Percentiles rank a stretch among this genome's conserved stretches.
Evolutionary conservation across 148 eudicot species (phyloP).

Genomic region (Chenopodium quinoa): DNA sequence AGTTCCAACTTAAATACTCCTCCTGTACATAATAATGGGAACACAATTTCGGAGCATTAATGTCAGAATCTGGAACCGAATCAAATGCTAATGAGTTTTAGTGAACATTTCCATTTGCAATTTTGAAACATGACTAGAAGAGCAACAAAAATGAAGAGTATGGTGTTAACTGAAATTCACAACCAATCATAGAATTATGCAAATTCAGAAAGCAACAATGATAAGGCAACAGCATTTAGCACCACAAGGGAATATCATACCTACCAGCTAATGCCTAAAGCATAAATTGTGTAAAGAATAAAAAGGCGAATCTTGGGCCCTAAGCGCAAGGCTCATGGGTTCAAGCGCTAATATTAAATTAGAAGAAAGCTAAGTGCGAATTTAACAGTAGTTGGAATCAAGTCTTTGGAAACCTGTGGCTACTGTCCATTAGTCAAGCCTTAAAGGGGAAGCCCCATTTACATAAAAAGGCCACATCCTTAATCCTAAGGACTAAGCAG

Average conservation of each 20-base stretch:
- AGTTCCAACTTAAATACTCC: conserved; percentile 97
- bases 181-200: not conserved
- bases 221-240: not conserved
- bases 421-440: not conserved
- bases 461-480: not conserved
- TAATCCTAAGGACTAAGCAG: not conserved
- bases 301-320: too few species aligned
- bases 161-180: not conserved
- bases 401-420: not conserved
- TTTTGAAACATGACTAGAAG: not conserved
- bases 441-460: not conserved
- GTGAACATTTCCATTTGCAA: not conserved
- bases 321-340: too few species aligned
- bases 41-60: not conserved
- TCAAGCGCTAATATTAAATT: too few species aligned
- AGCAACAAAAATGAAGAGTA: not conserved
- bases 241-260: not conserved
- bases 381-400: not conserved
- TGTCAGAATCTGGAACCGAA: not conserved
- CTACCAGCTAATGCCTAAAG: not conserved
- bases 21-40: conserved; percentile 43
- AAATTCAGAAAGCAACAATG: not conserved
- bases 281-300: not conserved
- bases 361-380: not conserved
- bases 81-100: not conserved